Evolutionary conservation across 495 filamentous ascomycete genomes (phyloP).

Genomic region (Daldinia decipiens): DNA sequence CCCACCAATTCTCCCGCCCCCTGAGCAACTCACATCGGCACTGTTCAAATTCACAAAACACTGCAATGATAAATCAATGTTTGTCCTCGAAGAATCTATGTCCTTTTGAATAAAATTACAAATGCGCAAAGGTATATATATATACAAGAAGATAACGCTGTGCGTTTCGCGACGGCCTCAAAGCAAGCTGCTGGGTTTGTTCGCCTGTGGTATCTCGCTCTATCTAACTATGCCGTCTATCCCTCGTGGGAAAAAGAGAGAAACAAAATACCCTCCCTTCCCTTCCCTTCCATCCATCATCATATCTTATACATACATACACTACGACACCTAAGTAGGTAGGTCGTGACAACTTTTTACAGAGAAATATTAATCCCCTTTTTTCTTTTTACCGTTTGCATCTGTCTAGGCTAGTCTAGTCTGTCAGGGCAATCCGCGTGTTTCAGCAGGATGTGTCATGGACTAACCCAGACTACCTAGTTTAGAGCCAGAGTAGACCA

Average conservation of each 20-base stretch:
- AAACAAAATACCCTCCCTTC: neutral
- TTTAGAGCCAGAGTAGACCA: no score
- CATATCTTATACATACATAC: neutral
- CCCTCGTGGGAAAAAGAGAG: neutral
- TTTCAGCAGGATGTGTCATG: neutral
- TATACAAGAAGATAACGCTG: constrained; percentile 1
- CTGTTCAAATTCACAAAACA: neutral
- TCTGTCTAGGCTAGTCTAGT: neutral
- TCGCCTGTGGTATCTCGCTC: neutral
- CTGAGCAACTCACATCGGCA: neutral
- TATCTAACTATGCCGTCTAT: neutral
- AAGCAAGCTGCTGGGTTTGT: neutral
- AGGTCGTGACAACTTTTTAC: neutral
- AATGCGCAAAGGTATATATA: constrained; percentile 5
- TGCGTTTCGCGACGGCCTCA: neutral
- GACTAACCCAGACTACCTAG: neutral
- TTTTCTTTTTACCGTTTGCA: neutral
- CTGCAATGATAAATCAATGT: neutral
- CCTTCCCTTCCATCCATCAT: neutral
- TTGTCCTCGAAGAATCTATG: neutral
- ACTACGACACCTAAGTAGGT: neutral
- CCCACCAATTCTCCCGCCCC: neutral
- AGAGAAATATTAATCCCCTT: neutral
- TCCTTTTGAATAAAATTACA: neutral
- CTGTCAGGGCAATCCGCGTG: neutral